Conservation (phyloP, 257 asterid species). For the Solanum stenotomum region DNA sequence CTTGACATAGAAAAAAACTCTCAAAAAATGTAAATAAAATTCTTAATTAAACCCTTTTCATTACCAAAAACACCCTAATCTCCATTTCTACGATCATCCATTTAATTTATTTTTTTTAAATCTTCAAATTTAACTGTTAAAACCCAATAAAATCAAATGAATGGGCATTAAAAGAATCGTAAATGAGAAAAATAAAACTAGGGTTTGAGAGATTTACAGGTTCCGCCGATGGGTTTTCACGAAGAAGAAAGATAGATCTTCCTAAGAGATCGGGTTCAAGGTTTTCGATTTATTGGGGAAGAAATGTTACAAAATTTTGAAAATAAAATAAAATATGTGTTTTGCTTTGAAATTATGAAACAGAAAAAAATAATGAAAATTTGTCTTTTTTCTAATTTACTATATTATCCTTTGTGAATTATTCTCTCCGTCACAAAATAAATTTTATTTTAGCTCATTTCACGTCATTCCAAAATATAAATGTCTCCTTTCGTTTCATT, state of each 20-base stretch:
- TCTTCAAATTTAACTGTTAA: background rate
- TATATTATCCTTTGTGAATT: background rate
- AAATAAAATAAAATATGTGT: background rate
- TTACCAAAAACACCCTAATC: background rate
- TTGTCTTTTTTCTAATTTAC: background rate
- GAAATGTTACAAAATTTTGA: background rate
- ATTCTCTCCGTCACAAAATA: background rate
- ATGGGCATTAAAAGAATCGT: background rate
- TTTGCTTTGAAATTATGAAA: background rate
- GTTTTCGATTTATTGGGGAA: background rate
- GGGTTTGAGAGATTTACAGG: slow-evolving; percentile 33
- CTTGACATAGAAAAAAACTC: background rate
- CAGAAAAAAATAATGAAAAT: background rate
- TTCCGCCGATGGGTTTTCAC: slow-evolving; percentile 6
- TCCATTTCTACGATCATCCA: background rate
- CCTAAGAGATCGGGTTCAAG: background rate
- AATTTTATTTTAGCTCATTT: background rate
- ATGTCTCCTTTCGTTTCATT: background rate
- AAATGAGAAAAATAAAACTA: background rate
- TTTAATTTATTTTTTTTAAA: background rate
- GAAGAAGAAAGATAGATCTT: background rate
- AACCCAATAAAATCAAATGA: background rate
- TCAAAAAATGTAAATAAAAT: background rate
- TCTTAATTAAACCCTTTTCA: background rate
- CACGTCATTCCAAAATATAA: too few species aligned